These are phyloP conservation scores for Bauhinia variegata DNA, from an alignment of 306 rosid genomes.

Conservation along the genomic window DNA sequence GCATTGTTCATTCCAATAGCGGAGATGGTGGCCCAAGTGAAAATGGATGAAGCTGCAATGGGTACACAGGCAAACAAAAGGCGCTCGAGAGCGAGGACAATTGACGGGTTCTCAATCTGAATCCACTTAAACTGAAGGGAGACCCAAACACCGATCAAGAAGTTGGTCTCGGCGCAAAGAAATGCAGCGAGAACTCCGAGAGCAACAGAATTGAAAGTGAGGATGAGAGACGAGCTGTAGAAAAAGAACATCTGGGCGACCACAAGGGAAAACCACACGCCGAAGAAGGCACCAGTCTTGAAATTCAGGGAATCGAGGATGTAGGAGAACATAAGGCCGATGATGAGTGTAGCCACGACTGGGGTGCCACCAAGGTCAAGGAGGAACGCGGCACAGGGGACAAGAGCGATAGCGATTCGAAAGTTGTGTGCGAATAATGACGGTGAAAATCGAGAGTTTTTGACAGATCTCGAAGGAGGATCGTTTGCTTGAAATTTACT, in stretches of 20 bases:
- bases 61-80: conserved; percentile 84
- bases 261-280: conserved; percentile 72
- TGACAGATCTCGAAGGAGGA: conserved; percentile 55
- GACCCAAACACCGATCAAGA: conserved; percentile 82
- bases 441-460: conserved; percentile 56
- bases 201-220: conserved; percentile 60
- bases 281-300: conserved; percentile 80
- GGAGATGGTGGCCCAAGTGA: conserved; percentile 80
- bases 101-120: conserved; percentile 79
- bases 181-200: conserved; percentile 63
- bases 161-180: conserved; percentile 77
- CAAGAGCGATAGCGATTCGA: conserved; percentile 71
- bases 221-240: conserved; percentile 53
- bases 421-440: conserved; percentile 66
- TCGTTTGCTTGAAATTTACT: conserved; percentile 27
- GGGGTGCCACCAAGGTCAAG: conserved; percentile 89
- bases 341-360: conserved; percentile 66
- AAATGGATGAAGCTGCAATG: conserved; percentile 66
- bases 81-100: conserved; percentile 82
- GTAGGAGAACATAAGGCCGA: conserved; percentile 91
- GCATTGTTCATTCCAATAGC: conserved; percentile 79
- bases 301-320: conserved; percentile 80
- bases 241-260: conserved; percentile 79
- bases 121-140: conserved; percentile 88
- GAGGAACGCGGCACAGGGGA: conserved; percentile 80